A percentile compares a stretch with the other conserved stretches of the same genome.
These are phyloP conservation scores for Eimeria necatrix DNA, from an alignment of 169 alveolate genomes.

Conservation along the genomic window DNA sequence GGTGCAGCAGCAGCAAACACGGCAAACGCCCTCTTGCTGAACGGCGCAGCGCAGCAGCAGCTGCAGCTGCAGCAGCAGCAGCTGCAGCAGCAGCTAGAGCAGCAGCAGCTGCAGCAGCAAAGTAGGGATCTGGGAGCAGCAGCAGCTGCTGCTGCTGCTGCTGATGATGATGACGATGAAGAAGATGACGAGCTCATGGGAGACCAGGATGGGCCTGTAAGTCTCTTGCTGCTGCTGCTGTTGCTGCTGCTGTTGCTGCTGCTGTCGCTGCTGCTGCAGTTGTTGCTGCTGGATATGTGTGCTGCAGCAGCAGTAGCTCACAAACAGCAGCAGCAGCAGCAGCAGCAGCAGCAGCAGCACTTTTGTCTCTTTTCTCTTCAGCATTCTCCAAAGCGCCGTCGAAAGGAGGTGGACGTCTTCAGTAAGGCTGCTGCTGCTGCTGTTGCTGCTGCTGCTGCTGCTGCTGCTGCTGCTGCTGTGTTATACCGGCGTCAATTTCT, in stretches of 20 bases:
- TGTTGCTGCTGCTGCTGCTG: background rate
- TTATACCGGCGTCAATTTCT: background rate
- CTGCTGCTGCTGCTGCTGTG: background rate
- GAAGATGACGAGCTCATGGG: slow-evolving; percentile 34
- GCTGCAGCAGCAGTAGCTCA: background rate
- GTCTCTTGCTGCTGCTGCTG: background rate
- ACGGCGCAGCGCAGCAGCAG: background rate
- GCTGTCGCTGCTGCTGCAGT: slow-evolving; percentile 28
- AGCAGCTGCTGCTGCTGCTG: slow-evolving; percentile 9
- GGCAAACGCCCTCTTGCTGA: background rate
- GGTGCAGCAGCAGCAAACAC: background rate
- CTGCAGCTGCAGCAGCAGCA: slow-evolving; percentile 30
- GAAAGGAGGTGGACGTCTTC: background rate
- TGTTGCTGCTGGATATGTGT: background rate
- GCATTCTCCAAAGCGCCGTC: slow-evolving; percentile 43
- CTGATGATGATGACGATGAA: slow-evolving; percentile 30
- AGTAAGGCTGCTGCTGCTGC: background rate
- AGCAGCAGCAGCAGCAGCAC: background rate
- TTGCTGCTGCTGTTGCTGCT: background rate
- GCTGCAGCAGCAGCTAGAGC: background rate
- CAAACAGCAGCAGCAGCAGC: slow-evolving; percentile 15
- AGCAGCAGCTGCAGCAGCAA: background rate
- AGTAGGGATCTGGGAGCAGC: background rate
- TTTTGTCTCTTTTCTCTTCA: background rate
- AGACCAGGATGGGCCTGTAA: slow-evolving; percentile 32